Conservation (phyloP, 2,329 filamentous ascomycete genomes). For the Stylonectria norvegica region DNA sequence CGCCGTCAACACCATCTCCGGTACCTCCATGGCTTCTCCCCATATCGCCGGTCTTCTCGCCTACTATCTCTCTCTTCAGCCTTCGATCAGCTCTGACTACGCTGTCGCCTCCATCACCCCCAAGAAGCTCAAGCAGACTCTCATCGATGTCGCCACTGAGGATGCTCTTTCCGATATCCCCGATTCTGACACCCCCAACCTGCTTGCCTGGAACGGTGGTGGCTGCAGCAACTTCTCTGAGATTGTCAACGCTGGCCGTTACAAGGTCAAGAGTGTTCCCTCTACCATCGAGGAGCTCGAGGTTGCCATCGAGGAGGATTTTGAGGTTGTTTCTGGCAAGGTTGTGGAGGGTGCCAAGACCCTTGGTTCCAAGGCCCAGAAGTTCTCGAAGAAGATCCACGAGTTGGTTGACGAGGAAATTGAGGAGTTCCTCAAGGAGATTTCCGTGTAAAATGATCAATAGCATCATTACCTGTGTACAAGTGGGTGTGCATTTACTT, state of each 20-base stretch:
- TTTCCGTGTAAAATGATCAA: conserved; percentile 36
- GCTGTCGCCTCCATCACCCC: conserved; percentile 86
- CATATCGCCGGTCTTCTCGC: conserved; percentile 95
- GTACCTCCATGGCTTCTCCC: conserved; percentile 98
- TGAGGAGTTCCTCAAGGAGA: conserved; percentile 55
- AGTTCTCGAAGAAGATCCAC: conserved; percentile 62
- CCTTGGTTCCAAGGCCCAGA: conserved; percentile 54
- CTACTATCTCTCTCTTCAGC: conserved; percentile 97
- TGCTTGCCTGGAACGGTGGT: conserved; percentile 98
- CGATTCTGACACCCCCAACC: conserved; percentile 74
- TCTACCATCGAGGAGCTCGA: conserved; percentile 57
- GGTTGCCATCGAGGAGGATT: conserved; percentile 56
- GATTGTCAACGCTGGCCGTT: conserved; percentile 72
- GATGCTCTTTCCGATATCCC: conserved; percentile 79
- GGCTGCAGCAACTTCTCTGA: conserved; percentile 86
- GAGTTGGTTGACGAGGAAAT: conserved; percentile 60
- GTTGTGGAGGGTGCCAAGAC: conserved; percentile 52
- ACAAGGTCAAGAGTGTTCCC: conserved; percentile 55
- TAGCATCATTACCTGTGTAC: conserved; percentile 22
- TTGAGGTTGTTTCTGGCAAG: conserved; percentile 57
- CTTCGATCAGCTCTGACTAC: conserved; percentile 83
- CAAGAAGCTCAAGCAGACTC: conserved; percentile 85
- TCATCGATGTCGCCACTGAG: conserved; percentile 79
- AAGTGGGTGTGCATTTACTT: conserved; percentile 25
- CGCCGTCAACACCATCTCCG: conserved; percentile 97